phyloP scores from a whole-genome alignment of 106 monocot species.

The Acanthochlamys bracteata region DNA sequence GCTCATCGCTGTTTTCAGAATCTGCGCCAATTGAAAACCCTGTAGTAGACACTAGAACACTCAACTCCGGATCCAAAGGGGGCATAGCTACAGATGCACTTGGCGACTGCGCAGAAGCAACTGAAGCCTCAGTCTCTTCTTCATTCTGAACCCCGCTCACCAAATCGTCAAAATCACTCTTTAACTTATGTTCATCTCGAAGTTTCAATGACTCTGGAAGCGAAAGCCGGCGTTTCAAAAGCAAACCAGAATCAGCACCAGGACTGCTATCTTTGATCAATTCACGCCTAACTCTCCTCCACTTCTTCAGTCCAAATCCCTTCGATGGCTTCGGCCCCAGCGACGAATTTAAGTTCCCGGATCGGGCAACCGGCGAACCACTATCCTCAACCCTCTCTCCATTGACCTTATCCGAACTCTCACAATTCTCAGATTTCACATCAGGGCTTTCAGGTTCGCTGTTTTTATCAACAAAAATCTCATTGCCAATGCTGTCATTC shows the following conservation, averaged over 20 bases:
- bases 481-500: too few species aligned
- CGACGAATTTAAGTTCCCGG: not conserved
- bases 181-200: slow-evolving; percentile 22
- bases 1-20: slow-evolving; percentile 84
- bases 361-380: not conserved
- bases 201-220: slow-evolving; percentile 28
- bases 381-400: not conserved
- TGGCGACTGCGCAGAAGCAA: slow-evolving; percentile 35
- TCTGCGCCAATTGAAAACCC: slow-evolving; percentile 49
- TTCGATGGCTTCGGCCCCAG: slow-evolving; percentile 7
- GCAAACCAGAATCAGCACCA: slow-evolving; percentile 22
- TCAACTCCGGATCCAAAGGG: slow-evolving; percentile 33
- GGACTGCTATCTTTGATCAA: slow-evolving; percentile 22
- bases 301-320: slow-evolving; percentile 47
- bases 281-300: slow-evolving; percentile 56
- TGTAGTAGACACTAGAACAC: slow-evolving; percentile 10
- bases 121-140: slow-evolving; percentile 28
- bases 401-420: too few species aligned
- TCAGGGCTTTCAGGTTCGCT: too few species aligned
- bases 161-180: slow-evolving; percentile 9
- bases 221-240: slow-evolving; percentile 48
- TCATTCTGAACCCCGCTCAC: slow-evolving; percentile 17
- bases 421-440: too few species aligned
- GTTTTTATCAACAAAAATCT: too few species aligned
- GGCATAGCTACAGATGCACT: slow-evolving; percentile 4